These are phyloP conservation scores for Gossypium lobatum DNA, from an alignment of 441 rosid species.

Conservation along the genomic window DNA sequence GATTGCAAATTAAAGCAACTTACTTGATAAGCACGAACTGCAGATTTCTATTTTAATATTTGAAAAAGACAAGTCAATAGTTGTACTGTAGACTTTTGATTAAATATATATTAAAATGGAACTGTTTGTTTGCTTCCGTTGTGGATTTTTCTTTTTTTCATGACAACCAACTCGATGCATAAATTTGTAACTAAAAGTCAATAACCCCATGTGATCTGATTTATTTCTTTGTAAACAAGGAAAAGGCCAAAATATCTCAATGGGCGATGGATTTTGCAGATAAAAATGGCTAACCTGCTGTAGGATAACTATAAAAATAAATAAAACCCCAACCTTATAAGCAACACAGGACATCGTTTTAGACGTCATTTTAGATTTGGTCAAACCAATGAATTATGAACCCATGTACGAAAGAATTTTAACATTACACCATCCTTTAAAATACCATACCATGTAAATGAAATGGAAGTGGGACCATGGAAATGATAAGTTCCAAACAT, in stretches of 20 bases:
- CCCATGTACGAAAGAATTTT: no score
- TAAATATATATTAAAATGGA: neutral
- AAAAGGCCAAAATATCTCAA: neutral
- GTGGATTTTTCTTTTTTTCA: neutral
- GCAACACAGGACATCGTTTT: neutral
- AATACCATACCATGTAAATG: no score
- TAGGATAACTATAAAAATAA: neutral
- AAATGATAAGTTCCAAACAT: constrained; percentile 29
- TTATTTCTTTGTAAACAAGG: neutral
- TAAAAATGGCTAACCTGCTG: neutral
- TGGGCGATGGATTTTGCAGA: neutral
- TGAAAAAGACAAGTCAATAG: neutral
- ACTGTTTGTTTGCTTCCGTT: neutral
- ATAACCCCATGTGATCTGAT: constrained; percentile 12
- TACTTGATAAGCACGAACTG: neutral
- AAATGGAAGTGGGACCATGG: constrained; percentile 4
- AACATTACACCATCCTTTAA: no score
- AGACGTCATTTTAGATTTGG: neutral
- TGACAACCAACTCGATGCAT: neutral
- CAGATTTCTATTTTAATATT: neutral
- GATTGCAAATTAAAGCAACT: neutral
- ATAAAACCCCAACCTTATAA: neutral
- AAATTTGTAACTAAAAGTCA: neutral
- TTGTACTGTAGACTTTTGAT: neutral
- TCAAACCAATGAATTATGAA: no score